Evolutionary conservation across 1,284 basidiomycete genomes (phyloP), one percentile per base, ranked within the genome.

Genomic region (Ustilago tritici): DNA sequence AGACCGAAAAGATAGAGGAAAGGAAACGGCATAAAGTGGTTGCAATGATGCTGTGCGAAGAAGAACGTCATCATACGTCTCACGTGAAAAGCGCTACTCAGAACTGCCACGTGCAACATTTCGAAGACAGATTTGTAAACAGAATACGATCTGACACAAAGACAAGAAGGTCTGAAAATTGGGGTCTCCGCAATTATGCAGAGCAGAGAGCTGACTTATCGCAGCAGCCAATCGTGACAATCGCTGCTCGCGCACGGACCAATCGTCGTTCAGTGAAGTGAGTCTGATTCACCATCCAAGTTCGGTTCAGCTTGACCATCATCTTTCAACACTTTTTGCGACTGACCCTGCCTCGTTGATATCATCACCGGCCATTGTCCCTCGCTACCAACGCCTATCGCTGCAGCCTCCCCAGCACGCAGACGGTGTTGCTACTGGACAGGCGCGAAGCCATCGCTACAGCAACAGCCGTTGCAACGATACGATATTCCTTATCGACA

Each of bases 131-230:
- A 0, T 12, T 12, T 50, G 46, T 31, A 0, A 23, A 8, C 11
- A 12, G 12, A 28, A 2, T 31, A 31, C 12, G 49, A 17, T 50
- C 49, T 50, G 28, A 50, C 49, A 50, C 15, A 6, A 19, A 6
- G 1, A 49, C 3, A 12, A 7, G 15, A 14, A 50, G 0, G 19
- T 28, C 2, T 23, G 8, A 32, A 50, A 32, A 31, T 50, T 50
- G 49, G 46, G 23, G 49, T 50, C 49, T 50, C 49, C 49, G 49
- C 49, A 50, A 31, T 50, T 46, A 46, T 19, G 43, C 43, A 46
- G 7, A 46, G n/a, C 19, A 15, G 40, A 14, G 15, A 11, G 9
- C 7, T 15, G n/a, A 41, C 14, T 15, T 46, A 46, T 46, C 43
- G 43, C 43, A 46, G n/a, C 17, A 46, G n/a, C 23, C 23, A 28